Evolutionary conservation across 2,329 filamentous ascomycete species (phyloP), one percentile per base, ranked within the genome.

Genomic region (Cadophora sp.): DNA sequence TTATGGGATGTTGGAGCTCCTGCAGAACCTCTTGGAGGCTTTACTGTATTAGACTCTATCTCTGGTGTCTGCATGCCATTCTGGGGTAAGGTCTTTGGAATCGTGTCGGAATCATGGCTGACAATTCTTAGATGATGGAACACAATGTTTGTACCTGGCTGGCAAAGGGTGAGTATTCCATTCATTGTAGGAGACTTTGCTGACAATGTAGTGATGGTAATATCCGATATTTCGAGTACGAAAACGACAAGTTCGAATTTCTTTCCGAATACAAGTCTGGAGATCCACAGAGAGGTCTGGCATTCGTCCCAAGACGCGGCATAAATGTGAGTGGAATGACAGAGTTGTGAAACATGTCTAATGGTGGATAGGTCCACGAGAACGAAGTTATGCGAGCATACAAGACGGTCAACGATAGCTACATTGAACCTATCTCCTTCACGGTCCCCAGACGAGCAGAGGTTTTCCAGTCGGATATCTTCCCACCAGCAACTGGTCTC

Each of bases 1-100:
- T 86, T 99, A 46, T 99, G 96, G 96, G 96, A 99, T 83, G 89
- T 94, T 59, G 92, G 94, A 74, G 91, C 89, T 72, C 88, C 89
- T 22, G 82, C 80, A 43, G 91, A 97, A 76, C 96, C 96, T 60
- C 91, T 98, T 76, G 94, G 93, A 62, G 94, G 94, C 19, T 97
- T 97, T 83, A 90, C 88, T 76, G 92, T 92, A 74, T 87, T 99
- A 60, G 96, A 99, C 81, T 97, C 93, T 58, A 97, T 97, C 77
- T 97, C 95, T 56, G 96, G 96, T 79, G 94, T 99, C 69, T 97
- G 94, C 86, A 97, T 99, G 93, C 96, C 96, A 37, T 98, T 99
- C 87, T 99, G 96, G 96, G 96, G 87, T 89, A 79, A 73, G 83
- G 76, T 59, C 22, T 59, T 40, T 61, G 4, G 43, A 22, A 1